Conservation (phyloP, 164 flowering plant species). For the Pachysandra terminalis region DNA sequence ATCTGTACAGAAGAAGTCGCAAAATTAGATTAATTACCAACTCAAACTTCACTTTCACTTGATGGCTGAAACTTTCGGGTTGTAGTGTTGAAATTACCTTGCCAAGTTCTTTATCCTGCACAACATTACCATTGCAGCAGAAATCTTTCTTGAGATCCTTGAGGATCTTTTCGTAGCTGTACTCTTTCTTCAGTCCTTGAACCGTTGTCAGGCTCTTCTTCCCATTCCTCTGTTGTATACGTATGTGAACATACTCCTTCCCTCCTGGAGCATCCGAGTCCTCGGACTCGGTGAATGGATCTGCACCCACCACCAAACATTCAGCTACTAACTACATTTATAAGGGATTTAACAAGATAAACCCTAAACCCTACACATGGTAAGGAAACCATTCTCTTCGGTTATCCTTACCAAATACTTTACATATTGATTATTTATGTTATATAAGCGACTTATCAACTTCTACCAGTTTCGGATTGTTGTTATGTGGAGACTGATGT, state of each 20-base stretch:
- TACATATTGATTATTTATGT: too few relatives aligned
- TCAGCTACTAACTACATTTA: too few relatives aligned
- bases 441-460: too few relatives aligned
- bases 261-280: constrained; percentile 40
- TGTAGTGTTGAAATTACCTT: constrained; percentile 18
- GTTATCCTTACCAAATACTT: too few relatives aligned
- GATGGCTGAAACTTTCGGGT: too few relatives aligned
- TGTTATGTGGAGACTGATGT: too few relatives aligned
- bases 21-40: too few relatives aligned
- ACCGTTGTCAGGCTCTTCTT: constrained; percentile 74
- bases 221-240: constrained; percentile 80
- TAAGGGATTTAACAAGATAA: too few relatives aligned
- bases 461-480: too few relatives aligned
- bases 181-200: constrained; percentile 59
- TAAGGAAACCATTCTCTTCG: too few relatives aligned
- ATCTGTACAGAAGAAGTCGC: constrained; percentile 15
- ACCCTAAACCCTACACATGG: too few relatives aligned
- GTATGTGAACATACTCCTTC: constrained; percentile 73
- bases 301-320: constrained; percentile 22
- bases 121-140: constrained; percentile 79
- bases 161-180: constrained; percentile 68
- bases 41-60: too few relatives aligned
- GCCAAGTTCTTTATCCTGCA: constrained; percentile 61
- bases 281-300: constrained; percentile 68
- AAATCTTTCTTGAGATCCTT: constrained; percentile 67